A percentile compares a stretch with the other conserved stretches of the same genome.
These are phyloP conservation scores for Euclidium syriacum DNA, from an alignment of 345 rosid species.

Conservation along the genomic window DNA sequence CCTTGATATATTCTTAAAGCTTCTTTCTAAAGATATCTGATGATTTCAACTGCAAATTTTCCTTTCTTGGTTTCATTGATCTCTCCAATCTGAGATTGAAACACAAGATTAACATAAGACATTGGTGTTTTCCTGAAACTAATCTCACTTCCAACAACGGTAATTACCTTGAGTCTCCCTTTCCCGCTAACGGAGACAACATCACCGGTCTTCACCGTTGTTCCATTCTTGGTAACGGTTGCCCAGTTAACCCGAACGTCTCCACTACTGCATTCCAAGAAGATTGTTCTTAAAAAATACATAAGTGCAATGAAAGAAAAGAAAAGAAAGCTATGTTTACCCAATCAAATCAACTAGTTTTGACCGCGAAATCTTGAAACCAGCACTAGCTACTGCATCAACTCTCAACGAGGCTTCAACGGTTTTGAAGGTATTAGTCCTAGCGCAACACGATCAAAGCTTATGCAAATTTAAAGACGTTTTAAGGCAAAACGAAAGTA, in stretches of 20 bases:
- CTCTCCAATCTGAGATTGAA: slow-evolving; percentile 58
- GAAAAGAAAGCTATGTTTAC: slow-evolving; percentile 25
- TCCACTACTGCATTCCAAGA: slow-evolving; percentile 39
- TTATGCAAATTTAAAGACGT: not conserved
- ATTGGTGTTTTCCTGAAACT: not conserved
- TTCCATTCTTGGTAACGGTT: slow-evolving; percentile 68
- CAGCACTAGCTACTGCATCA: slow-evolving; percentile 98
- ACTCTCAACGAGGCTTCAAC: slow-evolving; percentile 84
- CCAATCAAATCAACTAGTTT: slow-evolving; percentile 77
- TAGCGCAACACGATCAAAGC: slow-evolving; percentile 21
- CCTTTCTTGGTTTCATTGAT: slow-evolving; percentile 75
- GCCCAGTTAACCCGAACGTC: slow-evolving; percentile 89
- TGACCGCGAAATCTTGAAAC: slow-evolving; percentile 86
- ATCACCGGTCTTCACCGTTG: slow-evolving; percentile 69
- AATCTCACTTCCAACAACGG: not conserved
- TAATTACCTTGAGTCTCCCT: slow-evolving; percentile 87
- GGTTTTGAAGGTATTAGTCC: slow-evolving; percentile 73
- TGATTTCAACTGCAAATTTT: slow-evolving; percentile 71
- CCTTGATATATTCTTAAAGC: not conserved
- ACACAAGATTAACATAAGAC: not conserved
- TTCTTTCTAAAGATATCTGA: slow-evolving; percentile 49
- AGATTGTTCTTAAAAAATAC: not conserved
- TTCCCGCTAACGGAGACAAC: slow-evolving; percentile 79
- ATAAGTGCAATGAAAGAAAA: not conserved
- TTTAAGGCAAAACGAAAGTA: not conserved